Percentiles rank a stretch among this genome's conserved stretches.
Conservation (phyloP, 129 eudicot genomes). For the Dittrichia graveolens region DNA sequence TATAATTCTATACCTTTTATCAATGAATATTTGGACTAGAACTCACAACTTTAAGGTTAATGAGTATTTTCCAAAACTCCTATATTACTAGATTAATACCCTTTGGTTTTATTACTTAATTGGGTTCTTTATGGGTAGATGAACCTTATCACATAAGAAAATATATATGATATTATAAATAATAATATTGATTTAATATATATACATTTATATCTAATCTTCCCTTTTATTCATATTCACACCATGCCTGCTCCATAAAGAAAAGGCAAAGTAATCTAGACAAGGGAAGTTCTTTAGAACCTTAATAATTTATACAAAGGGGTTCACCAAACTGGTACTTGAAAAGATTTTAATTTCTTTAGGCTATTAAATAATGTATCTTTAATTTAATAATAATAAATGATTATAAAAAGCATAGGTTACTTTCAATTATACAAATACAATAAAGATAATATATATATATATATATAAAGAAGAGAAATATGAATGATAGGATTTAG, state of each 20-base stretch:
- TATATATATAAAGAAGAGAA: neutral
- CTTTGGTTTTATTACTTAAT: too few relatives aligned
- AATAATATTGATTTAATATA: neutral
- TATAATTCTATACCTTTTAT: too few relatives aligned
- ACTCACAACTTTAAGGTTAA: too few relatives aligned
- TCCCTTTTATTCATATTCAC: slow-evolving; percentile 25
- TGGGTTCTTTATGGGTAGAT: too few relatives aligned
- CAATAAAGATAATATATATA: neutral
- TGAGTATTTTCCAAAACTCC: too few relatives aligned
- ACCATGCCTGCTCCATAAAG: slow-evolving; percentile 32
- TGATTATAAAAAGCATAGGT: neutral
- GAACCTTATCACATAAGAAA: too few relatives aligned
- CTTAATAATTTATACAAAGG: slow-evolving; percentile 25
- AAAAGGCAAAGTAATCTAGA: slow-evolving; percentile 26
- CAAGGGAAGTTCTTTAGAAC: slow-evolving; percentile 17
- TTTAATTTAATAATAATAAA: neutral
- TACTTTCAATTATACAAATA: neutral
- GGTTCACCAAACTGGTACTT: slow-evolving; percentile 30
- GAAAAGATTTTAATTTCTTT: slow-evolving; percentile 23
- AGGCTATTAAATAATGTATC: neutral
- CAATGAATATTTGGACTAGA: too few relatives aligned
- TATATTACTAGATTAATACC: too few relatives aligned
- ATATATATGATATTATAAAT: neutral
- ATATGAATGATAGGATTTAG: neutral
- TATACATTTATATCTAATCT: slow-evolving; percentile 1